Evolutionary conservation across 805 yeast species (phyloP), one percentile per base, ranked within the genome.

Genomic region (Jamesozyma jinghongensis): DNA sequence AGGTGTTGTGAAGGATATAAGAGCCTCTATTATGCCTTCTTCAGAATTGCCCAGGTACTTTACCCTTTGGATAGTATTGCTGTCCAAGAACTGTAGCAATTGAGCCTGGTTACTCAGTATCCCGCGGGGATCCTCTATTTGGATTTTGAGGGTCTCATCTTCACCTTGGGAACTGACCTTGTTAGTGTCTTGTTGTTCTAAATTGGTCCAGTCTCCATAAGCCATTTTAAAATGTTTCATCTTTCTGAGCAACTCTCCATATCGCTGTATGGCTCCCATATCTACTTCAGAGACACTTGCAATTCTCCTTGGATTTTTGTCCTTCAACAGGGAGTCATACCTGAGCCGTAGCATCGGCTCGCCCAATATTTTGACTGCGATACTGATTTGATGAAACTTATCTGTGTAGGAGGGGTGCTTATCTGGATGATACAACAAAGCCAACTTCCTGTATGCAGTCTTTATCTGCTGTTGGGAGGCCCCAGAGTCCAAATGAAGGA

Each of bases 341-440:
- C n/a, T n/a, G n/a, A n/a, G n/a, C n/a, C n/a, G n/a, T n/a, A n/a
- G n/a, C n/a, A n/a, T n/a, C n/a, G n/a, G n/a, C n/a, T 56, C 51
- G 3, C 51, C 34, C 19, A 63, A 51, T 12, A 54, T 48, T 18
- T 43, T 44, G 11, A 51, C 38, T 0, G 68, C 68, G 27, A 47
- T 45, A 10, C 48, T 47, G n/a, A 63, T 35, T 17, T 35, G 37
- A 16, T 49, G 53, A 44, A 63, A 64, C 37, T 36, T 48, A 13
- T 44, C 42, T 1, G 51, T 49, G 3, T 35, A 43, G 6, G 45
- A 34, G 14, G 43, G 47, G 17, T 45, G 47, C 34, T 57, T 57
- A 41, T 57, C 62, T 3, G 62, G 62, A 40, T 57, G 62, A 38
- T 48, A 51, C 17, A 41, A 36, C 19, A 57, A 40, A n/a, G 59